phyloP scores from a whole-genome alignment of 495 filamentous ascomycete species.

The Daldinia loculata region DNA sequence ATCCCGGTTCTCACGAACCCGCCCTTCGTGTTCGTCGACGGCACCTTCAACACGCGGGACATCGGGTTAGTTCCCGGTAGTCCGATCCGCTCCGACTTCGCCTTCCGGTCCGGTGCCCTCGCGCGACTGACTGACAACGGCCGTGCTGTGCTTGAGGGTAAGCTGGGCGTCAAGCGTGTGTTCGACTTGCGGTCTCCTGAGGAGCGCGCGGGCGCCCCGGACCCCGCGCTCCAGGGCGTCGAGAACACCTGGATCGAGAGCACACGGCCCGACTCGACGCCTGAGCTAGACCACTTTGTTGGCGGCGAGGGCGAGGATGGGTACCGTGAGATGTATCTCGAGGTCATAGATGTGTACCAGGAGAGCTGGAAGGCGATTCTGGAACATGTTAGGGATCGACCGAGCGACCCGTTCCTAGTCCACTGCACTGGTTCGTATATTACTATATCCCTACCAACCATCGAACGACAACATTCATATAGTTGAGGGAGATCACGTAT shows the following conservation, averaged over 20 bases:
- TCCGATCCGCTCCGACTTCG: slow-evolving; percentile 53
- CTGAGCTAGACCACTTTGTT: slow-evolving; percentile 48
- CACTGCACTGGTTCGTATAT: slow-evolving; percentile 62
- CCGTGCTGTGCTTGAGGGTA: slow-evolving; percentile 50
- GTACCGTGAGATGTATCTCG: slow-evolving; percentile 54
- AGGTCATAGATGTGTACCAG: slow-evolving; percentile 50
- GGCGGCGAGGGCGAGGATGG: slow-evolving; percentile 54
- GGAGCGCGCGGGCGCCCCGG: slow-evolving; percentile 49
- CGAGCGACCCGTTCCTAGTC: slow-evolving; percentile 50
- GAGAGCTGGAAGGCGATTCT: slow-evolving; percentile 49
- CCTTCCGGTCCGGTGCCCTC: slow-evolving; percentile 63
- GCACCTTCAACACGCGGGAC: slow-evolving; percentile 64
- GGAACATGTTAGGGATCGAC: slow-evolving; percentile 48
- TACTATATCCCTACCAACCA: not conserved
- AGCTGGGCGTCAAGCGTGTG: slow-evolving; percentile 51
- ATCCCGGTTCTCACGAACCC: slow-evolving; percentile 49
- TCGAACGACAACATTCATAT: not conserved
- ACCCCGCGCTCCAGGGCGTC: slow-evolving; percentile 52
- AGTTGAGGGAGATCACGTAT: not conserved
- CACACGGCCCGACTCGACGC: slow-evolving; percentile 44
- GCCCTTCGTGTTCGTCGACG: slow-evolving; percentile 64
- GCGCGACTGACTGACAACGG: slow-evolving; percentile 46
- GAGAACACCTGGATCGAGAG: slow-evolving; percentile 50
- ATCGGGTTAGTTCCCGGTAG: slow-evolving; percentile 58
- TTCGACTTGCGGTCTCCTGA: slow-evolving; percentile 54